Conservation (phyloP, 441 rosid species). For the Croton laevigatus region DNA sequence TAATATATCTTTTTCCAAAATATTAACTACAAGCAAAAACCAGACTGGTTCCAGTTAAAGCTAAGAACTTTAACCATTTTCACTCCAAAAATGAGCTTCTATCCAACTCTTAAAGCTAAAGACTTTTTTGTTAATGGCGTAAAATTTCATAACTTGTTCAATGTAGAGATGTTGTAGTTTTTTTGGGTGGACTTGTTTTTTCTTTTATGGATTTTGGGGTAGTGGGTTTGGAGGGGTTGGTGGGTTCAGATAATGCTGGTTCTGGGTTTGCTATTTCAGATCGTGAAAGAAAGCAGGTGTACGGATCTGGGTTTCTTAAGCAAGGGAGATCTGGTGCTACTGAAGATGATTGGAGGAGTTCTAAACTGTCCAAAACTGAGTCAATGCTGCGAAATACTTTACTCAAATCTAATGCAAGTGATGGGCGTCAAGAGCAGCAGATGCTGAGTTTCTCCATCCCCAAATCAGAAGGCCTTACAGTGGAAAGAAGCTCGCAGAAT, state of each 20-base stretch:
- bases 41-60: not conserved
- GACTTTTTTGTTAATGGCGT: not conserved
- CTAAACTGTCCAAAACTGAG: slow-evolving; percentile 49
- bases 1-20: not conserved
- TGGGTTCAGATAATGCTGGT: slow-evolving; percentile 37
- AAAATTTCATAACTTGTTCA: not conserved
- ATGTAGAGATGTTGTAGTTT: slow-evolving; percentile 4
- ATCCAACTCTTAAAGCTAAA: not conserved
- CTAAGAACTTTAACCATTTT: not conserved
- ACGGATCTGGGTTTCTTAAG: slow-evolving; percentile 53
- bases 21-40: not conserved
- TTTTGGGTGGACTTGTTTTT: not conserved
- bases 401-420: slow-evolving; percentile 43
- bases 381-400: slow-evolving; percentile 33
- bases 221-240: slow-evolving; percentile 43
- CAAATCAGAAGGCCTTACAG: slow-evolving; percentile 42
- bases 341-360: slow-evolving; percentile 52
- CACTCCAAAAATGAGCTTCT: not conserved
- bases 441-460: slow-evolving; percentile 70
- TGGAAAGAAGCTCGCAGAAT: slow-evolving; percentile 26
- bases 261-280: slow-evolving; percentile 32
- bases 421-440: slow-evolving; percentile 49
- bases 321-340: slow-evolving; percentile 36
- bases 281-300: slow-evolving; percentile 43
- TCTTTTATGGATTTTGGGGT: slow-evolving; percentile 46